A percentile compares a stretch with the other conserved stretches of the same genome.
These are phyloP conservation scores for Neopestalotiopsis clavispora DNA, from an alignment of 2,329 filamentous ascomycete genomes.

Conservation along the genomic window DNA sequence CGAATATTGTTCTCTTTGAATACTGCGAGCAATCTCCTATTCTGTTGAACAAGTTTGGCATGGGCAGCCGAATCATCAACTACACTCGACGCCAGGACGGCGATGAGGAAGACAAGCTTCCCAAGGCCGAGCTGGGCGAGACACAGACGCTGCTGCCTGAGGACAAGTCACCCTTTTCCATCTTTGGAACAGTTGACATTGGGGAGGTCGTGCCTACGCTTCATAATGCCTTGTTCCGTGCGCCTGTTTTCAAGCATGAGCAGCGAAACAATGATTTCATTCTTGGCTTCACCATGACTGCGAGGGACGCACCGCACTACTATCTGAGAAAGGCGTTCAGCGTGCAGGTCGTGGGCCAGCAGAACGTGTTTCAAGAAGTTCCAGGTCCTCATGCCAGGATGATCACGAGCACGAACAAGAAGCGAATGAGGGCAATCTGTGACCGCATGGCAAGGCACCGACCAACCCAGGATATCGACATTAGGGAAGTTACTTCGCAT, in stretches of 20 bases:
- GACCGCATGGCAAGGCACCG: slow-evolving; percentile 86
- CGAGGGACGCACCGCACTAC: slow-evolving; percentile 77
- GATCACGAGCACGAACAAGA: slow-evolving; percentile 96
- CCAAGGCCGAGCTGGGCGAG: slow-evolving; percentile 87
- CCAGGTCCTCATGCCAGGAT: slow-evolving; percentile 93
- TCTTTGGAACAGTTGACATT: slow-evolving; percentile 90
- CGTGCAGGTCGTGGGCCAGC: slow-evolving; percentile 88
- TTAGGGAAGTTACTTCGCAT: slow-evolving; percentile 88
- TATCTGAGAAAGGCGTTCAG: slow-evolving; percentile 90
- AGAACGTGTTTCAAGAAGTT: slow-evolving; percentile 89
- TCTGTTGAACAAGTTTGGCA: slow-evolving; percentile 94
- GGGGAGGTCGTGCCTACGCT: slow-evolving; percentile 90
- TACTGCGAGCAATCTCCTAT: slow-evolving; percentile 94
- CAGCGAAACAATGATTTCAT: slow-evolving; percentile 83
- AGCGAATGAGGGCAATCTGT: slow-evolving; percentile 93
- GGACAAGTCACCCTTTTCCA: slow-evolving; percentile 93
- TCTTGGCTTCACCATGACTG: slow-evolving; percentile 81
- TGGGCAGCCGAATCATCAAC: slow-evolving; percentile 95
- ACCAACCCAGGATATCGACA: slow-evolving; percentile 68
- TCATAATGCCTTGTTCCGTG: slow-evolving; percentile 94
- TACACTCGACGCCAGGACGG: slow-evolving; percentile 89
- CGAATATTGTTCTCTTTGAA: slow-evolving; percentile 85
- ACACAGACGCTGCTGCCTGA: slow-evolving; percentile 86
- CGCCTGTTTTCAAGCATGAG: slow-evolving; percentile 88
- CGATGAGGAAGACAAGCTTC: slow-evolving; percentile 73